Conservation (phyloP, 306 rosid genomes). For the Lathyrus tuberosus region DNA sequence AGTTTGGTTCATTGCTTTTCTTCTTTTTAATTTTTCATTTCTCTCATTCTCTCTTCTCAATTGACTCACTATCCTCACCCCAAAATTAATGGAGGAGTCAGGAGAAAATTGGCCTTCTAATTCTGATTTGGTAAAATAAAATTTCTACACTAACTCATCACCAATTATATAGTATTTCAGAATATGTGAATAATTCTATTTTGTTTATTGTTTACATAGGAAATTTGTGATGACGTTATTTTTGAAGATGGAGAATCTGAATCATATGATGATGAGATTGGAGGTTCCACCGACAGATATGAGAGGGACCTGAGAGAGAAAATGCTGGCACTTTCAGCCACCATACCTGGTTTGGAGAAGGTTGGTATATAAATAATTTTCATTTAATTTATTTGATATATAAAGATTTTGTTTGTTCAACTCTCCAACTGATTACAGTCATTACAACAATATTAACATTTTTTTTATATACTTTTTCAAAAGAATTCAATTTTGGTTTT, state of each 20-base stretch:
- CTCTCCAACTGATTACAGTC: too few relatives aligned
- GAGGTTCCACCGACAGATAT: not conserved
- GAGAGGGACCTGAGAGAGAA: constrained; percentile 3
- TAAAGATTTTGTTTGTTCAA: too few relatives aligned
- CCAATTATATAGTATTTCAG: not conserved
- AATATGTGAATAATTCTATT: not conserved
- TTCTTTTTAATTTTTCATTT: too few relatives aligned
- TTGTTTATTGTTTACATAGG: constrained; percentile 25
- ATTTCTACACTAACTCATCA: not conserved
- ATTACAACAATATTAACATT: too few relatives aligned
- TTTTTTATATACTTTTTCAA: too few relatives aligned
- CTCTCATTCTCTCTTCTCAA: too few relatives aligned
- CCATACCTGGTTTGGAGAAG: constrained; percentile 39
- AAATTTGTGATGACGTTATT: not conserved
- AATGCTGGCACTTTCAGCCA: constrained; percentile 40
- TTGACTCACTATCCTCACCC: too few relatives aligned
- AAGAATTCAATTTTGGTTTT: too few relatives aligned
- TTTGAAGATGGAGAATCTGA: constrained; percentile 31
- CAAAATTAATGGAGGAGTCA: constrained; percentile 43
- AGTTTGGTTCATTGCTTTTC: too few relatives aligned
- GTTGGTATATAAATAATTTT: not conserved
- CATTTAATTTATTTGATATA: too few relatives aligned
- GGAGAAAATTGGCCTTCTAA: constrained; percentile 51
- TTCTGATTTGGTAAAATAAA: constrained; percentile 35
- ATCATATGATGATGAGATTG: constrained; percentile 9